These are phyloP conservation scores for Ensete ventricosum DNA, from an alignment of 176 grass and related monocot genomes.

Conservation along the genomic window DNA sequence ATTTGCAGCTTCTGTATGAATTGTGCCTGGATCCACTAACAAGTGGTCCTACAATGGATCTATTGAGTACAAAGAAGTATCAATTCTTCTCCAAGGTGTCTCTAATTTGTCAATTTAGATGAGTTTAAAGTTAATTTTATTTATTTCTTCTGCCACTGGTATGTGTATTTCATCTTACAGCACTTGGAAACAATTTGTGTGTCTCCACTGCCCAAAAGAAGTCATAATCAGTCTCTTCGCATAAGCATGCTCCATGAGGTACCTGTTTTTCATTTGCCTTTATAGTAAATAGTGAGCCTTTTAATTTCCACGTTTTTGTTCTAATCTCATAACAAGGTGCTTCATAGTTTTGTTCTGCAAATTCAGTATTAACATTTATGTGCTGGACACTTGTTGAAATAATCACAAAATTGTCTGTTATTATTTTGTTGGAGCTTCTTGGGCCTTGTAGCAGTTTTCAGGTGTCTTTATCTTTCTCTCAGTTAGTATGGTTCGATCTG, in stretches of 20 bases:
- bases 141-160: constrained; percentile 3
- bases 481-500: too few relatives aligned
- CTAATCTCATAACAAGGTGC: too few relatives aligned
- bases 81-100: constrained; percentile 90
- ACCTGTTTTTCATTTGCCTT: neutral
- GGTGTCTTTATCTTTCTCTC: too few relatives aligned
- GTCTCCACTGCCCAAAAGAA: constrained; percentile 73
- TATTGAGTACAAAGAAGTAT: constrained; percentile 83
- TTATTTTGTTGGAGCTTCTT: neutral
- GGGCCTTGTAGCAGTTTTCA: too few relatives aligned
- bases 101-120: constrained; percentile 20
- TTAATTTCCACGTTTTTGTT: too few relatives aligned
- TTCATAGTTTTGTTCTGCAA: too few relatives aligned
- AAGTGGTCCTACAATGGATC: constrained; percentile 73
- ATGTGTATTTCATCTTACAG: constrained; percentile 29
- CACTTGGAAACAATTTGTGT: constrained; percentile 67
- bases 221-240: constrained; percentile 67
- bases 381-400: neutral
- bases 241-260: constrained; percentile 96
- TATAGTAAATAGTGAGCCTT: too few relatives aligned
- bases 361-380: too few relatives aligned
- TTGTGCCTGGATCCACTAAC: constrained; percentile 64
- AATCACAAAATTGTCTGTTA: neutral
- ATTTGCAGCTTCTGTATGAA: constrained; percentile 74
- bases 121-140: constrained; percentile 11